Percentiles rank a stretch among this genome's conserved stretches.
phyloP scores from a whole-genome alignment of 2,329 filamentous ascomycete genomes.

The Phaeoacremonium minimum region DNA sequence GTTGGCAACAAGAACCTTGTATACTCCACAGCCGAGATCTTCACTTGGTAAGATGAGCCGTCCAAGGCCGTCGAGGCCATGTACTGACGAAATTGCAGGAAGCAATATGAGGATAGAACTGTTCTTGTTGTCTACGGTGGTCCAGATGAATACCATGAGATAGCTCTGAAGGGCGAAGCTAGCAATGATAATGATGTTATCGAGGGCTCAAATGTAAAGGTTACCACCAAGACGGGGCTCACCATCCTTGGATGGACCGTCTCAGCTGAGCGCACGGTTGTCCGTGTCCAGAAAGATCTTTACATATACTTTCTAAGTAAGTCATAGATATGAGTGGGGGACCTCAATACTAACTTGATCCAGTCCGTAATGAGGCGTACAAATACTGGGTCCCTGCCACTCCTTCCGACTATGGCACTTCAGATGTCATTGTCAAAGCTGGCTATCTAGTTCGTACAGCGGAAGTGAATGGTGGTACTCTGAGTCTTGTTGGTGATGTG shows the following conservation, averaged over 20 bases:
- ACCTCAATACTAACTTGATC: too few species aligned
- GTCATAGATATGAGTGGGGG: too few species aligned
- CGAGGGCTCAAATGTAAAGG: conserved; percentile 7
- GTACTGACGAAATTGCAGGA: too few species aligned
- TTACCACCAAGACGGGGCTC: conserved; percentile 25
- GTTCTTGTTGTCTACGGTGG: conserved; percentile 63
- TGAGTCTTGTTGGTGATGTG: conserved; percentile 66
- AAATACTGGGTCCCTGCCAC: conserved; percentile 55
- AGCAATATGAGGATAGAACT: conserved; percentile 52
- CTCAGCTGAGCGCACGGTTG: conserved; percentile 23
- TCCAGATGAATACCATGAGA: conserved; percentile 57
- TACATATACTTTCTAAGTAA: conserved; percentile 42
- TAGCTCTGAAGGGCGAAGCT: conserved; percentile 35
- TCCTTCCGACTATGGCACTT: conserved; percentile 19
- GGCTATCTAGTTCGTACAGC: conserved; percentile 62
- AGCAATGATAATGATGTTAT: conserved; percentile 13
- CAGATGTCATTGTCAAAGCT: conserved; percentile 56
- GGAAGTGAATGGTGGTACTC: conserved; percentile 44
- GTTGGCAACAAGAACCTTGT: conserved; percentile 53
- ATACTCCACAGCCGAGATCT: conserved; percentile 67
- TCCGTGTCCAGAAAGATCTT: too few species aligned
- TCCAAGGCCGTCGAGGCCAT: too few species aligned
- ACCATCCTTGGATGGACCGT: conserved; percentile 20
- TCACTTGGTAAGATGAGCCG: conserved; percentile 69
- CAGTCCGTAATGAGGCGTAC: conserved; percentile 64